Conservation (phyloP, 2,329 filamentous ascomycete species). For the Xylaria hypoxylon region DNA sequence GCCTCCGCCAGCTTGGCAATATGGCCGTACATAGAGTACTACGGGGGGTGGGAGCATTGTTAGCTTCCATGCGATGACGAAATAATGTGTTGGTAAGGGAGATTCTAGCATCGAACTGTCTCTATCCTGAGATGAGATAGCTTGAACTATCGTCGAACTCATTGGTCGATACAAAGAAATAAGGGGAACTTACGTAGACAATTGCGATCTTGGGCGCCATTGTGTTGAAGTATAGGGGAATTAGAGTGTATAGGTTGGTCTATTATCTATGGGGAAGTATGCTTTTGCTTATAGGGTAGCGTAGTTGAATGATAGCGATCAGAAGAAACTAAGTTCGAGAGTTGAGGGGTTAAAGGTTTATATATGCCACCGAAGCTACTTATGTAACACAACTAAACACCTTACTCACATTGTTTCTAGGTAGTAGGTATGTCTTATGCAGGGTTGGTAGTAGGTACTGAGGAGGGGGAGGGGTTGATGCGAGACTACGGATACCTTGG, state of each 20-base stretch:
- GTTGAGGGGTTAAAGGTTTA: constrained; percentile 25
- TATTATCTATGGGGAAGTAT: background rate
- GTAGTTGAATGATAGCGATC: background rate
- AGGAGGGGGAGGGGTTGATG: constrained; percentile 22
- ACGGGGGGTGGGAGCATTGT: constrained; percentile 30
- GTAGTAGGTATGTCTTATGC: background rate
- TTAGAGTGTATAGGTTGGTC: constrained; percentile 2
- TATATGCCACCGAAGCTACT: constrained; percentile 12
- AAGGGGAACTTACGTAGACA: constrained; percentile 46
- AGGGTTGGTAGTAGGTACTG: constrained; percentile 4
- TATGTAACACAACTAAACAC: background rate
- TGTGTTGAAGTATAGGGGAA: constrained; percentile 11
- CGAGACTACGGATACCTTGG: background rate
- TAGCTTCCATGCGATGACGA: constrained; percentile 28
- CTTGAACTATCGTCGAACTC: background rate
- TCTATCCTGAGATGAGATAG: background rate
- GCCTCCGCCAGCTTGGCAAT: constrained; percentile 85
- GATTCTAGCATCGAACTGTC: background rate
- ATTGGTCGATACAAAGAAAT: background rate
- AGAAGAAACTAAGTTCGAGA: background rate
- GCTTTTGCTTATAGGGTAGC: constrained; percentile 9
- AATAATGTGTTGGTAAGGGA: background rate
- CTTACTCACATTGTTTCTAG: too few species aligned
- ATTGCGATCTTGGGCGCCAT: constrained; percentile 52
- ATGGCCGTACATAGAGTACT: constrained; percentile 97